Evolutionary conservation across 2,329 filamentous ascomycete genomes (phyloP).

Genomic region (Raffaelea deltoideospora): DNA sequence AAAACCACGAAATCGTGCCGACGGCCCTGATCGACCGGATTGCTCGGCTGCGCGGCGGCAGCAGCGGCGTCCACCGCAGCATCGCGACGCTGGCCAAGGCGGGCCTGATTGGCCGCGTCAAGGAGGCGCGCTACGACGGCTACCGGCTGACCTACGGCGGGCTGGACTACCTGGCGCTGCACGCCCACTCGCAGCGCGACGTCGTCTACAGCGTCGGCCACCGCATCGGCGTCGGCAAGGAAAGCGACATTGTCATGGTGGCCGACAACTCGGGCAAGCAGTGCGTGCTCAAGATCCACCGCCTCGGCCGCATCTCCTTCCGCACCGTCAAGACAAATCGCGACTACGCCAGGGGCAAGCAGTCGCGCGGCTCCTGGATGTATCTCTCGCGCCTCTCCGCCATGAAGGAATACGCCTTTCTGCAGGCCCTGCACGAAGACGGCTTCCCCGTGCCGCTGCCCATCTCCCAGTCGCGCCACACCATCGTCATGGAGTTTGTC

Average conservation of each 20-base stretch:
- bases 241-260: conserved; percentile 92
- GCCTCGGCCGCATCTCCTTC: conserved; percentile 90
- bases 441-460: conserved; percentile 85
- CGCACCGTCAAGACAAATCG: conserved; percentile 90
- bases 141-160: conserved; percentile 95
- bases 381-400: conserved; percentile 89
- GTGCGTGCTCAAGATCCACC: conserved; percentile 85
- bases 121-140: conserved; percentile 94
- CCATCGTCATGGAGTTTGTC: conserved; percentile 87
- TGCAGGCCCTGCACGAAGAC: conserved; percentile 70
- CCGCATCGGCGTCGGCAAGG: conserved; percentile 91
- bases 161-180: conserved; percentile 90
- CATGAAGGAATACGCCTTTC: conserved; percentile 88
- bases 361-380: conserved; percentile 75
- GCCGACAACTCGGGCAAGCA: conserved; percentile 66
- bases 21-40: conserved; percentile 77
- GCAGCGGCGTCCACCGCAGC: conserved; percentile 64
- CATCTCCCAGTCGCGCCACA: conserved; percentile 80
- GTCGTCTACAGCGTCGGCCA: conserved; percentile 84
- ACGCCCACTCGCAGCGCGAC: conserved; percentile 68
- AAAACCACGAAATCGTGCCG: conserved; percentile 93
- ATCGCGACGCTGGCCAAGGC: conserved; percentile 88
- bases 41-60: conserved; percentile 63
- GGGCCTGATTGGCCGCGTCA: conserved; percentile 78
- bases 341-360: conserved; percentile 71